A percentile compares a stretch with the other conserved stretches of the same genome.
Conservation (phyloP, 257 asterid genomes). For the Solanum appendiculatum region DNA sequence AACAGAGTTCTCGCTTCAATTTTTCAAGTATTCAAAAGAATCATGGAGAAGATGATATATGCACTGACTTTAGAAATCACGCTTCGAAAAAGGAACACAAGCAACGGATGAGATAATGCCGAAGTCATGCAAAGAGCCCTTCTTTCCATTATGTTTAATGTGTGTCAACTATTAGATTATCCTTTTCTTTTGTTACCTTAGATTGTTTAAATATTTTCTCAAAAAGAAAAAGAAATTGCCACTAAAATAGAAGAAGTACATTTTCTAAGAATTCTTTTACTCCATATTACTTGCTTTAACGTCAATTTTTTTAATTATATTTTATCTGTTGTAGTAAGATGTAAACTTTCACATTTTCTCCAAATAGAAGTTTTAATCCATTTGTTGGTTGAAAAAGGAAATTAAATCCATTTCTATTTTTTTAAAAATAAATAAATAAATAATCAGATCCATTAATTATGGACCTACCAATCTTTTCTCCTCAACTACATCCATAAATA, state of each 20-base stretch:
- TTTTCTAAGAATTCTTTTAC: background rate
- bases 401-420: background rate
- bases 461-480: background rate
- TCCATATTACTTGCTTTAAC: too few relatives aligned
- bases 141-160: background rate
- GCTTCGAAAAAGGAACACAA: too few relatives aligned
- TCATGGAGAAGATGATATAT: background rate
- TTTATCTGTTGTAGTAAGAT: too few relatives aligned
- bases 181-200: background rate
- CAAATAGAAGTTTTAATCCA: background rate
- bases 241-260: background rate
- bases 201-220: background rate
- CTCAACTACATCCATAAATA: background rate
- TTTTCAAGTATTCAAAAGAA: background rate
- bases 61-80: too few relatives aligned
- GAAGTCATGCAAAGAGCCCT: background rate
- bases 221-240: background rate
- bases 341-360: background rate
- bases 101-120: background rate
- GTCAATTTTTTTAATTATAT: too few relatives aligned
- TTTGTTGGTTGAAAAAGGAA: background rate
- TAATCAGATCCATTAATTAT: background rate
- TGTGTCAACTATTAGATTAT: background rate
- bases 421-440: background rate
- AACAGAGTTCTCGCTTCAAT: background rate